Evolutionary conservation across 2,329 filamentous ascomycete species (phyloP), one percentile per base, ranked within the genome.

Genomic region (Pezicula rhizophila): DNA sequence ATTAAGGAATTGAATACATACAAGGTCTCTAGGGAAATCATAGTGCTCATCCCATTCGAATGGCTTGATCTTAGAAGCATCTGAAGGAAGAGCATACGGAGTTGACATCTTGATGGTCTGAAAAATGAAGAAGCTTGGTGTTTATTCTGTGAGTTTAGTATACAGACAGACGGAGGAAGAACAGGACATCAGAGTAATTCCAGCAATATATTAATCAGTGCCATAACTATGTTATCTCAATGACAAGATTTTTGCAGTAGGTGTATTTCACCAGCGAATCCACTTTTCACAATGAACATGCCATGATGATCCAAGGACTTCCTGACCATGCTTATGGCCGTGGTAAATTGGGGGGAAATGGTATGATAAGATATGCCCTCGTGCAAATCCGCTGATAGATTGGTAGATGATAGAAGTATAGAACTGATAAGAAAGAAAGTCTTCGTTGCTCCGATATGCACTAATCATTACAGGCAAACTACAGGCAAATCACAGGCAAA

Each of bases 41-140:
- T 62, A 59, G 12, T 57, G 48, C n/a, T 60, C 53, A 48, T 60
- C 52, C 56, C 57, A 60, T 11, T 55, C 54, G 35, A 60, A 60
- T 11, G 51, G 41, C 34, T 60, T 58, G 38, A 58, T 28, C 17
- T 52, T 55, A 26, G 55, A 52, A 10, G 47, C 37, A 42, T 60
- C 50, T 46, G 50, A 20, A 5, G 54, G 51, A 34, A 59, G 50
- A 39, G 46, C 45, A 39, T 58, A 59, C 5, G 57, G 53, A 15
- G 54, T 55, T 53, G 54, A 53, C 54, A 57, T 61, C 18, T 52
- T 57, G 38, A 44, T 18, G 3, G 15, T 15, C n/a, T 23, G 39
- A 20, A 15, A 43, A 23, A 20, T 28, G 14, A 33, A 20, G 20
- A 46, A 10, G 15, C 34, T 25, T 14, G 20, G 26, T 26, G 26